Evolutionary conservation across 768 basidiomycete genomes (phyloP), one percentile per base, ranked within the genome.

Genomic region (Suillus weaverae): DNA sequence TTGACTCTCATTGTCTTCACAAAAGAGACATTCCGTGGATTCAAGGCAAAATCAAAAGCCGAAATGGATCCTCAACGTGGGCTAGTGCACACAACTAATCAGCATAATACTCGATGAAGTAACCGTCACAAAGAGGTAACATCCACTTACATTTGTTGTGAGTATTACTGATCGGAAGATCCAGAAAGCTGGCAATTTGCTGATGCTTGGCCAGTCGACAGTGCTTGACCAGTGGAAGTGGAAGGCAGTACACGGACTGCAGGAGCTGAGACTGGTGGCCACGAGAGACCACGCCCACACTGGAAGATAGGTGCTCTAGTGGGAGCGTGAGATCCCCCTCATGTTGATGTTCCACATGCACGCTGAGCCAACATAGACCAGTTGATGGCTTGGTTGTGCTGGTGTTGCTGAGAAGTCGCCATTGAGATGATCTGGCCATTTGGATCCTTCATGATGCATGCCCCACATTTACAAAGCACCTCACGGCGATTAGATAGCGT

Each of bases 111-210:
- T n/a, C 22, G 6, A 26, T 48, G 60, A 43, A 48, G 22, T 7
- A 38, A 61, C 32, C n/a, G 43, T 30, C 26, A 5, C n/a, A 61
- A 61, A 26, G 60, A 61, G 60, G 60, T 61, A 61, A 22, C 22
- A 38, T 44, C 8, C 32, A 16, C 18, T 41, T 20, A 43, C 16
- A 61, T 16, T 22, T 43, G 10, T 39, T 22, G 30, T 9, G 22
- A 41, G 8, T 35, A 35, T 33, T 3, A 26, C 22, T n/a, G 13
- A 61, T 20, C n/a, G 36, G 36, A 36, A 36, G 18, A 14, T 20
- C 14, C 41, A 61, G 60, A 61, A 61, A 61, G 60, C 60, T 9
- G 26, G 46, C 26, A 22, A n/a, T 14, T 20, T 46, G n/a, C 5
- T 61, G 22, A n/a, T n/a, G n/a, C n/a, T n/a, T n/a, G n/a, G n/a